Percentiles rank a stretch among this genome's conserved stretches.
Evolutionary conservation across 768 basidiomycete genomes (phyloP).

Genomic region (Suillus brevipes): DNA sequence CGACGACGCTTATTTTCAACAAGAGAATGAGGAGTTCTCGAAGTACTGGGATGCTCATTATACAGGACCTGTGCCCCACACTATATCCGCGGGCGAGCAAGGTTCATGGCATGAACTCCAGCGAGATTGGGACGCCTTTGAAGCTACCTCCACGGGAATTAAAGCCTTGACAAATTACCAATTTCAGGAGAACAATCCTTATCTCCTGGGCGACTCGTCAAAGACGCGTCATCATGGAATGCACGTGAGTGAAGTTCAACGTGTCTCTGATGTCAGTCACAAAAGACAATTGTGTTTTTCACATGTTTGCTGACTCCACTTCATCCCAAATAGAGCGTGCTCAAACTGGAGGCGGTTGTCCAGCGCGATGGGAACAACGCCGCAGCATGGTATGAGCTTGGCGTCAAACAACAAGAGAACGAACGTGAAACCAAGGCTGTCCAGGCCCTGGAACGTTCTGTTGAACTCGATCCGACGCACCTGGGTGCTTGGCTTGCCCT

Average conservation of each 20-base stretch:
- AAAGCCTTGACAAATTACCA: conserved; percentile 57
- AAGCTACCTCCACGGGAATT: conserved; percentile 70
- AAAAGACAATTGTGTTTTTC: conserved; percentile 9
- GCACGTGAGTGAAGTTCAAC: conserved; percentile 31
- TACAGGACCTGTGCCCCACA: conserved; percentile 22
- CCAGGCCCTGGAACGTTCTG: conserved; percentile 75
- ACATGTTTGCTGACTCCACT: conserved; percentile 18
- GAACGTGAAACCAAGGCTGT: conserved; percentile 92
- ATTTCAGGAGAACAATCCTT: conserved; percentile 81
- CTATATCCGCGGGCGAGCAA: conserved; percentile 21
- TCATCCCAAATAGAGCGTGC: conserved; percentile 59
- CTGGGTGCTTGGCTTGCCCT: conserved; percentile 88
- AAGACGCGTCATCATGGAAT: conserved; percentile 47
- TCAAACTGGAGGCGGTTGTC: conserved; percentile 88
- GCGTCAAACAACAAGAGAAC: conserved; percentile 97
- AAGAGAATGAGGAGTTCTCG: conserved; percentile 68
- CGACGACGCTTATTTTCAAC: conserved; percentile 68
- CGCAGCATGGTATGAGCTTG: conserved; percentile 85
- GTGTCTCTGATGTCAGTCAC: conserved; percentile 42
- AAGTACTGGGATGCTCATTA: conserved; percentile 55
- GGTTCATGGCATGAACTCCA: conserved; percentile 69
- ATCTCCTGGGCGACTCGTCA: conserved; percentile 60
- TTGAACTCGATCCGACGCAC: conserved; percentile 77
- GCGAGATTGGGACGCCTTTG: conserved; percentile 78
- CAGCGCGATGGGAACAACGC: conserved; percentile 74